phyloP scores from a whole-genome alignment of 371 early-diverging fungal species.

The Syncephalastrum racemosum region DNA sequence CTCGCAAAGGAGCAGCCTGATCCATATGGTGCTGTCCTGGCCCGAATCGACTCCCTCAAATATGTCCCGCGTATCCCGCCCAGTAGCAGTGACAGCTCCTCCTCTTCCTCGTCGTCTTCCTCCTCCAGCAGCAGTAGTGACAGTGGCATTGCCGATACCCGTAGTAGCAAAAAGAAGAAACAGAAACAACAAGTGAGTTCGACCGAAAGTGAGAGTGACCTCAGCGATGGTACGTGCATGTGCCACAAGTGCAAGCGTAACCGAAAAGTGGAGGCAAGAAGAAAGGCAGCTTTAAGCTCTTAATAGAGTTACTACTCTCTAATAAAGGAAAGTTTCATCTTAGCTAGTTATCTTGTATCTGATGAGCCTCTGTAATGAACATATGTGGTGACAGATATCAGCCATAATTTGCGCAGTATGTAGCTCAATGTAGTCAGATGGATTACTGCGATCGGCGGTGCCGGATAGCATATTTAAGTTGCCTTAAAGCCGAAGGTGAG shows the following conservation, averaged over 20 bases:
- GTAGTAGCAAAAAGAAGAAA: constrained; percentile 2
- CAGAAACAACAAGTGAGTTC: constrained; percentile 37
- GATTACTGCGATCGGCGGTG: too few relatives aligned
- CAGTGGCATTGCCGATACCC: constrained; percentile 19
- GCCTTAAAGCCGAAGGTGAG: too few relatives aligned
- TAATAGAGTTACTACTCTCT: too few relatives aligned
- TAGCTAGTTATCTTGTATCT: too few relatives aligned
- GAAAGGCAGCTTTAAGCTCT: too few relatives aligned
- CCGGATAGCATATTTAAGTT: too few relatives aligned
- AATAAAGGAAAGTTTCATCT: too few relatives aligned
- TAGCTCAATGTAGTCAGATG: too few relatives aligned
- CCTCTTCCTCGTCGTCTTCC: constrained; percentile 24
- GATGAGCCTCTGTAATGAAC: too few relatives aligned
- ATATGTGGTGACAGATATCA: too few relatives aligned
- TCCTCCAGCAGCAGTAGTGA: constrained; percentile 30
- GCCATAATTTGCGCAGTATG: too few relatives aligned
- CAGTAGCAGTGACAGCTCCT: constrained; percentile 47
- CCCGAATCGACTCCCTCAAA: constrained; percentile 44
- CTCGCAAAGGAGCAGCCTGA: constrained; percentile 37
- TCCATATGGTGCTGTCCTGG: constrained; percentile 43
- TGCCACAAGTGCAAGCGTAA: constrained; percentile 62
- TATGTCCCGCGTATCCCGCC: constrained; percentile 61
- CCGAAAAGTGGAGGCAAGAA: constrained; percentile 22
- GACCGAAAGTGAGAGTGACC: constrained; percentile 58
- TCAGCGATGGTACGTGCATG: constrained; percentile 60